These are phyloP conservation scores for Cudoniella acicularis DNA, from an alignment of 495 filamentous ascomycete genomes.

Conservation along the genomic window DNA sequence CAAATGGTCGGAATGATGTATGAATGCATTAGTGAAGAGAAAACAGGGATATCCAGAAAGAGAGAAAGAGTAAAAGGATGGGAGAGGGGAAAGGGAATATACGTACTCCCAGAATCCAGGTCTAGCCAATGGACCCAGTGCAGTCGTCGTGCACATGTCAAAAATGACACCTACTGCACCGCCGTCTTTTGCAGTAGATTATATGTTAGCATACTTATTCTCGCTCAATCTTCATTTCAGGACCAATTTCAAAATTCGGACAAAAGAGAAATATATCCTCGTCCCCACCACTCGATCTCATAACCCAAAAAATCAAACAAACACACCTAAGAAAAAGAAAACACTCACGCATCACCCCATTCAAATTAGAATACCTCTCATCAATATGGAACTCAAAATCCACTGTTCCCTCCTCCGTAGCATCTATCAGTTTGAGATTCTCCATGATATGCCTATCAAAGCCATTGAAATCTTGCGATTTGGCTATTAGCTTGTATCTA, in stretches of 20 bases:
- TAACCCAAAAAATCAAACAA: too few relatives aligned
- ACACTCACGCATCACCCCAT: constrained; percentile 38
- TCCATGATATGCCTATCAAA: constrained; percentile 37
- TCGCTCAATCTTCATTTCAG: too few relatives aligned
- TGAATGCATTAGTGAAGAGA: too few relatives aligned
- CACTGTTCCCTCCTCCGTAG: constrained; percentile 24
- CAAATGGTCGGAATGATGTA: too few relatives aligned
- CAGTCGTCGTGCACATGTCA: constrained; percentile 43
- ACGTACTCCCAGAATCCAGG: constrained; percentile 40
- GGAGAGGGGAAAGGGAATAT: neutral
- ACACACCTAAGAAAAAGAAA: too few relatives aligned
- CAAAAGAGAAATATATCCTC: too few relatives aligned
- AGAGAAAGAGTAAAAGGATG: too few relatives aligned
- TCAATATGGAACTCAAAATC: constrained; percentile 19
- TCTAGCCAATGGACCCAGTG: constrained; percentile 35
- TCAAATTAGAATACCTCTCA: constrained; percentile 22
- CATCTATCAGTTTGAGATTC: constrained; percentile 32
- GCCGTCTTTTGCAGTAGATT: too few relatives aligned
- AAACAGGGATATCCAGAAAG: too few relatives aligned
- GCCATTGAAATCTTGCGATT: constrained; percentile 14
- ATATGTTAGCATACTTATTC: too few relatives aligned
- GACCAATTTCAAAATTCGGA: too few relatives aligned
- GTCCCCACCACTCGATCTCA: too few relatives aligned
- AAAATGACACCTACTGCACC: constrained; percentile 43
- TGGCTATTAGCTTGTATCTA: constrained; percentile 25